Conservation (phyloP, 2,329 filamentous ascomycete species). For the Colletotrichum sp. region DNA sequence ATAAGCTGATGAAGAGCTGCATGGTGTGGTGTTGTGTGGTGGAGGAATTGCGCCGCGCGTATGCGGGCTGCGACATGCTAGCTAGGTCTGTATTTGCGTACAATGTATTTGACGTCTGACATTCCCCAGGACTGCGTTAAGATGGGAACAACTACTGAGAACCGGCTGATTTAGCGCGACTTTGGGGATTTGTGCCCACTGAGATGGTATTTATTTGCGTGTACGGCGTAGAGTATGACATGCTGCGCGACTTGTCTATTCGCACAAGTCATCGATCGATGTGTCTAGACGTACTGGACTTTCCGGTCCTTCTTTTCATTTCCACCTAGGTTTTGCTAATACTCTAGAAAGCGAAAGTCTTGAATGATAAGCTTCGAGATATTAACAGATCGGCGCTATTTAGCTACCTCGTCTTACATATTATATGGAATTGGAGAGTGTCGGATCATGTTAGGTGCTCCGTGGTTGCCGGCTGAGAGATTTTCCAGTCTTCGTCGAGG, state of each 20-base stretch:
- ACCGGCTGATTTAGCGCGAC: fast-evolving
- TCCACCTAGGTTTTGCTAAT: too few relatives aligned
- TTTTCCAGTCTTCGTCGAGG: not conserved
- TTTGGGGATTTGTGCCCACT: not conserved
- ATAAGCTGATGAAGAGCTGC: not conserved
- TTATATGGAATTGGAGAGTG: too few relatives aligned
- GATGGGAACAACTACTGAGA: not conserved
- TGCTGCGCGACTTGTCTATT: not conserved
- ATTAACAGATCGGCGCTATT: too few relatives aligned
- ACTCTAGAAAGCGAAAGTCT: too few relatives aligned
- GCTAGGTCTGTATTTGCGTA: not conserved
- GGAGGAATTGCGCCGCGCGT: not conserved
- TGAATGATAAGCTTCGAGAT: too few relatives aligned
- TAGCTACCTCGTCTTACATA: too few relatives aligned
- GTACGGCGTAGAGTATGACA: not conserved
- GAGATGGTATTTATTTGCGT: fast-evolving
- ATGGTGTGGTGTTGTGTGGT: not conserved
- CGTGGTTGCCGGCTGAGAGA: not conserved
- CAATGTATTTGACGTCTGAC: not conserved
- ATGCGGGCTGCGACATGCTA: not conserved
- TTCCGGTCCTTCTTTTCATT: too few relatives aligned
- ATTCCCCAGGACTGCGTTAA: not conserved
- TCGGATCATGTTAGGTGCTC: too few relatives aligned
- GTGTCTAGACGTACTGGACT: not conserved
- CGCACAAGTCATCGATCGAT: not conserved